Evolutionary conservation across 306 rosid genomes (phyloP).

Genomic region (Quercus wislizeni): DNA sequence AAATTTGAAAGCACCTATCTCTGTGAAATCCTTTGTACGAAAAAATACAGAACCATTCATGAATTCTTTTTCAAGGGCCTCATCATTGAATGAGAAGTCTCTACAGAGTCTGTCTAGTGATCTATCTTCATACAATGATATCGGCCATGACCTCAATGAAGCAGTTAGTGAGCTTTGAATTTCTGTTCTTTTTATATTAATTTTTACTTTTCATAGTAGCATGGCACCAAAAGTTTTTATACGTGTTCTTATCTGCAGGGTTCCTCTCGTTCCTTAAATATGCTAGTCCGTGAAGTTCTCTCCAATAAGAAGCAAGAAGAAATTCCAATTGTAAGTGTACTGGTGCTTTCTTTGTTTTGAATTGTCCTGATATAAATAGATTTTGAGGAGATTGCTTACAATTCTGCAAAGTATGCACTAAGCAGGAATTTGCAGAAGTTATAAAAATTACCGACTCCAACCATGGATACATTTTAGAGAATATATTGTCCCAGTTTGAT

Average conservation of each 20-base stretch:
- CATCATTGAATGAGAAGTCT: constrained; percentile 41
- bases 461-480: neutral
- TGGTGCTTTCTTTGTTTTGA: neutral
- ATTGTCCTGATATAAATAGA: neutral
- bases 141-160: constrained; percentile 39
- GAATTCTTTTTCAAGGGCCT: constrained; percentile 42
- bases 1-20: constrained; percentile 43
- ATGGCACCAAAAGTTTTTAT: neutral
- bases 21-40: constrained; percentile 41
- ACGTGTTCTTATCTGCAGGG: constrained; percentile 43
- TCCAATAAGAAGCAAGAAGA: constrained; percentile 69
- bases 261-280: constrained; percentile 46
- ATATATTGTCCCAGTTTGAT: neutral
- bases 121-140: constrained; percentile 36
- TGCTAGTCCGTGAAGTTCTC: constrained; percentile 64
- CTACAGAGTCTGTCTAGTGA: constrained; percentile 45
- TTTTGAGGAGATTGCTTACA: neutral
- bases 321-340: constrained; percentile 66
- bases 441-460: neutral
- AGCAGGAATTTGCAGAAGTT: neutral
- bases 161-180: constrained; percentile 48
- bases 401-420: neutral
- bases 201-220: neutral
- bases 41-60: constrained; percentile 68
- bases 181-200: constrained; percentile 6